Base-by-base conservation (phyloP, 2,329 filamentous ascomycete genomes). In the Scleromitrula shiraiana region DNA sequence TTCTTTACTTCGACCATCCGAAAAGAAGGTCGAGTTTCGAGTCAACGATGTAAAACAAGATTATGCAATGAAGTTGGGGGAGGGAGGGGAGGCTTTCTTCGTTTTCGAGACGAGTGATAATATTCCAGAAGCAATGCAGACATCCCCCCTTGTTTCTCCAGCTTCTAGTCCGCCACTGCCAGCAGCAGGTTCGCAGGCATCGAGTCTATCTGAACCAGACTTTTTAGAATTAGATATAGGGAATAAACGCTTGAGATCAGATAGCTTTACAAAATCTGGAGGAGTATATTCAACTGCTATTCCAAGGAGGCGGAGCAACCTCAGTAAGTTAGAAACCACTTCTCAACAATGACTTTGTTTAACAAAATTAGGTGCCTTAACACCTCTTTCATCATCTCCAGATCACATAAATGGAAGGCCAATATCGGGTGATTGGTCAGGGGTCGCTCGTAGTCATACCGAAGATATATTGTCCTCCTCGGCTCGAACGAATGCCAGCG, bases 1-100 rank as follows among this genome's bases (percentile, higher is more conserved):
- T 72, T 95, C 91, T 51, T 76, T 98, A 32, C 72, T 98, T 62
- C 85, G 93, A 19, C 93, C 93, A 0, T 96, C 83, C 51, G 93
- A 98, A 69, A 98, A 98, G 71, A 98, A 97, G 78, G 93, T 98
- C 62, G 90, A 97, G 69, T 98, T 98, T 70, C 79, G 78, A 59
- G 90, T 98, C 75, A 98, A 98, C 74, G 85, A 87, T 62, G 71
- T 78, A 52, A 94, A 93, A 68, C 89, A 95, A 66, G 77, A 93
- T 57, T 96, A 95, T 72, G 82, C 93, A 39, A 98, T 98, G 93
- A 98, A 98, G 70, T 77, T 98, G 17, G 93, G 93, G 37, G 93
- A 98, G 65, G 93, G 88, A 44, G 93, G 93, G 56, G 93, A 98
- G 71, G 93, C 93, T 22, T 98, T 98, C 70, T 98, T 98, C 67